Base-by-base conservation (phyloP, 495 filamentous ascomycete species). In the Trichoderma erinaceum region DNA sequence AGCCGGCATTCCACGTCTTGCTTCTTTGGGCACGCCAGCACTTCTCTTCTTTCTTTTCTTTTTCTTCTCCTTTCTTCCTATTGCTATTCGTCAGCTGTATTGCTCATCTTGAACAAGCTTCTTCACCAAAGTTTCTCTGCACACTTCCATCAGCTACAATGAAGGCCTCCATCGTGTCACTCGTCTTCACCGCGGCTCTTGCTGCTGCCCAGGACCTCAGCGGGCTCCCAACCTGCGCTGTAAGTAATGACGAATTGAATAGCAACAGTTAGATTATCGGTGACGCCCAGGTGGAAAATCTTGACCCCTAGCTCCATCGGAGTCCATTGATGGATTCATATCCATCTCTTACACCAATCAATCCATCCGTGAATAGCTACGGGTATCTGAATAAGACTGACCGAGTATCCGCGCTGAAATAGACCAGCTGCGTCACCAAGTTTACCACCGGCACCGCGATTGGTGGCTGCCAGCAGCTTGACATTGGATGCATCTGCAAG, bases 401-500 rank as follows among this genome's bases (percentile, higher is more conserved):
- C 23, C 58, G 15, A 29, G 18, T 18, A 15, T 15, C 23, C 58
- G 15, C 63, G 27, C 16, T 13, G 38, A 23, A 64, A 64, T 32
- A 66, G 65, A 46, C 41, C 27, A 10, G n/a, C 18, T 89, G 87
- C 70, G 83, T 83, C 12, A 77, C 76, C 44, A 70, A 75, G 41
- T 79, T 81, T 29, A 80, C 82, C 15, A 35, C 70, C 16, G 76
- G 73, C 48, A 67, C 68, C 65, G 61, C 70, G 41, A 79, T 78
- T 67, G 82, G 78, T 25, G 69, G 74, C 58, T 91, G 89, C 75
- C 74, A 76, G 12, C 41, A 44, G 56, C 48, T 86, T 61, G 83
- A 89, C 67, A 75, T 87, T 68, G 70, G 75, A 27, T 92, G 90
- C 71, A 89, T 92, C 69, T 93, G 90, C 76, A 71, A 71, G 10